Evolutionary conservation across 1,284 basidiomycete species (phyloP).

Genomic region (Pyrrhoderma lamaoense): DNA sequence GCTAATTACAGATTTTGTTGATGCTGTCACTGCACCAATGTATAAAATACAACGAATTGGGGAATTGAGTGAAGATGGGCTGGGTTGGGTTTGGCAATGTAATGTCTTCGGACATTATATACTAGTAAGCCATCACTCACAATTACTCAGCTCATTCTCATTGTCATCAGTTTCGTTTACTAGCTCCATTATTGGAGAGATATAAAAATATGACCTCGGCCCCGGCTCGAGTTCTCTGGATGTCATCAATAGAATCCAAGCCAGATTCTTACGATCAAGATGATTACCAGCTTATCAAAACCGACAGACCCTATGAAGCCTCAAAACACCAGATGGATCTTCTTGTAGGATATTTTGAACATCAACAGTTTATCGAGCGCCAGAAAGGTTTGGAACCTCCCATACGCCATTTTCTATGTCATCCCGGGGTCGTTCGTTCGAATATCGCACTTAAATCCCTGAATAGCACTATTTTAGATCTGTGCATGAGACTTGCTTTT

Average conservation of each 20-base stretch:
- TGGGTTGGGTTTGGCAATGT: conserved; percentile 81
- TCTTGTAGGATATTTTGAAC: conserved; percentile 54
- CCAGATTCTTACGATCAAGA: conserved; percentile 47
- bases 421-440: conserved; percentile 72
- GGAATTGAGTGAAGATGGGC: conserved; percentile 57
- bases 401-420: conserved; percentile 57
- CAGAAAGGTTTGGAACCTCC: conserved; percentile 17
- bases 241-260: conserved; percentile 64
- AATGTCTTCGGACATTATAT: conserved; percentile 82
- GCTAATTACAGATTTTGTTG: conserved; percentile 40
- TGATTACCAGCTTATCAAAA: conserved; percentile 70
- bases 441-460: conserved; percentile 48
- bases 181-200: conserved; percentile 39
- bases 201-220: conserved; percentile 1
- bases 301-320: conserved; percentile 59
- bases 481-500: conserved; percentile 54
- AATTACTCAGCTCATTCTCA: neutral
- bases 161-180: conserved; percentile 45
- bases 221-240: conserved; percentile 71
- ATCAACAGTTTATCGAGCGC: neutral
- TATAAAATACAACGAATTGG: conserved; percentile 61
- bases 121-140: conserved; percentile 46
- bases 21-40: conserved; percentile 48
- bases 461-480: conserved; percentile 41
- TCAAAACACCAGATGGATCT: conserved; percentile 81